phyloP scores from a whole-genome alignment of 805 yeast genomes.

The Wickerhamiella kurtzmanii region DNA sequence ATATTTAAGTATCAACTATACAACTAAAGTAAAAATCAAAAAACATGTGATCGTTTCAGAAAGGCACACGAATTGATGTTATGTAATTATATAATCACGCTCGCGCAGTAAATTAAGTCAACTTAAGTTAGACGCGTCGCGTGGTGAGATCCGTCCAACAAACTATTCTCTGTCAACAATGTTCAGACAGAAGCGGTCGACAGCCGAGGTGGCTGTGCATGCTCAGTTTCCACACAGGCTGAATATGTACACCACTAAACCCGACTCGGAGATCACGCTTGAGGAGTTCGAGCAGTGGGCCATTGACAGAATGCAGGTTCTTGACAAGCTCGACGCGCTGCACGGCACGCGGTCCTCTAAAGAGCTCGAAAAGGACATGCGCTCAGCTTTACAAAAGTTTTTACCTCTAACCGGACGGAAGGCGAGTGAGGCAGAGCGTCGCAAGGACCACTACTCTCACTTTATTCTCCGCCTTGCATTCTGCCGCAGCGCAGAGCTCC shows the following conservation, averaged over 20 bases:
- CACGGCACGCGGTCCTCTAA: slow-evolving; percentile 26
- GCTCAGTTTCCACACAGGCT: slow-evolving; percentile 41
- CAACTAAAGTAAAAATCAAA: too few species aligned
- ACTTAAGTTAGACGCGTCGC: slow-evolving; percentile 3
- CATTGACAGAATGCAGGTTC: slow-evolving; percentile 69
- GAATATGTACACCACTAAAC: slow-evolving; percentile 46
- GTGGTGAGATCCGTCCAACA: neutral
- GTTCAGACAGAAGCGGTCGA: neutral
- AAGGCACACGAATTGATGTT: too few species aligned
- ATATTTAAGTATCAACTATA: neutral
- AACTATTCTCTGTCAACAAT: neutral
- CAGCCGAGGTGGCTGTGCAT: slow-evolving; percentile 10
- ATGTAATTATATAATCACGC: too few species aligned
- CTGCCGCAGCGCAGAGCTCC: slow-evolving; percentile 66
- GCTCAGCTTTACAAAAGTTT: slow-evolving; percentile 48
- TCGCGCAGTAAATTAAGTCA: too few species aligned
- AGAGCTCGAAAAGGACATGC: slow-evolving; percentile 53
- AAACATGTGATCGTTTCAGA: too few species aligned
- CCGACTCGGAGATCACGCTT: slow-evolving; percentile 63
- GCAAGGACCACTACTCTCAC: slow-evolving; percentile 87
- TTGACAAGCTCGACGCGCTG: slow-evolving; percentile 73
- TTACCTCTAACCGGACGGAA: slow-evolving; percentile 42
- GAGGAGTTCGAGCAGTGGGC: slow-evolving; percentile 96
- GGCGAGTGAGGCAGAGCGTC: slow-evolving; percentile 40
- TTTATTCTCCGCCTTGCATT: slow-evolving; percentile 78